Percentiles rank a stretch among this genome's conserved stretches.
Evolutionary conservation across 2,329 filamentous ascomycete species (phyloP).

Genomic region (Bipolaris sorokiniana): DNA sequence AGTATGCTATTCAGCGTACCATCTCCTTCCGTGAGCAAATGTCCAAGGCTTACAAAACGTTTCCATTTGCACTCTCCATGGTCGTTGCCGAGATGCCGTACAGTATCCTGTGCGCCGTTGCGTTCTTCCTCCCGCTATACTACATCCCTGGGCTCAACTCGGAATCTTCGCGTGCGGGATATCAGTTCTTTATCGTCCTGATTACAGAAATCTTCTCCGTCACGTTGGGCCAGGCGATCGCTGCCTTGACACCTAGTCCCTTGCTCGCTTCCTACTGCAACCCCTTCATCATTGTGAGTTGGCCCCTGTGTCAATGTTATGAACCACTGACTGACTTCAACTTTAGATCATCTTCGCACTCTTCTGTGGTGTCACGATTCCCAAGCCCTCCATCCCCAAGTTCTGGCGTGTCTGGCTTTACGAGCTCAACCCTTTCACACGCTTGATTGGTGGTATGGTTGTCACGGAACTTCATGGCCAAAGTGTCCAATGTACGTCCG

Average conservation of each 20-base stretch:
- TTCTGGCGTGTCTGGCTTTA: slow-evolving; percentile 85
- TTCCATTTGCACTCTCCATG: slow-evolving; percentile 78
- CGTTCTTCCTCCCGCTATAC: slow-evolving; percentile 83
- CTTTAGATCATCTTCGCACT: slow-evolving; percentile 81
- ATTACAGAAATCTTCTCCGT: slow-evolving; percentile 85
- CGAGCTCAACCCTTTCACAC: slow-evolving; percentile 81
- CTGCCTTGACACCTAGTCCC: slow-evolving; percentile 76
- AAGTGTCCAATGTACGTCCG: slow-evolving; percentile 64
- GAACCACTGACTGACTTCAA: neutral
- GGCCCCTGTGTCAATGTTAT: no score
- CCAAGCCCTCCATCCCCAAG: slow-evolving; percentile 74
- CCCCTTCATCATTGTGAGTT: slow-evolving; percentile 54
- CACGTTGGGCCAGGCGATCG: slow-evolving; percentile 74
- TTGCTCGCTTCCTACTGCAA: slow-evolving; percentile 82
- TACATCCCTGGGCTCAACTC: slow-evolving; percentile 78
- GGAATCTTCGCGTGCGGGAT: slow-evolving; percentile 71
- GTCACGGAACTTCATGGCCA: slow-evolving; percentile 75
- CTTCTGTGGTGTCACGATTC: slow-evolving; percentile 87
- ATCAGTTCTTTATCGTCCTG: slow-evolving; percentile 85
- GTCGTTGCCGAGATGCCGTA: slow-evolving; percentile 87
- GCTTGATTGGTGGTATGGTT: slow-evolving; percentile 79
- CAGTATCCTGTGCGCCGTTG: slow-evolving; percentile 77
- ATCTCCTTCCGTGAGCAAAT: slow-evolving; percentile 87
- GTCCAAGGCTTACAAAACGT: slow-evolving; percentile 82
- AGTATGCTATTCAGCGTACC: slow-evolving; percentile 78